Evolutionary conservation across 805 yeast species (phyloP).

Genomic region (Teunomyces aglyptinius): DNA sequence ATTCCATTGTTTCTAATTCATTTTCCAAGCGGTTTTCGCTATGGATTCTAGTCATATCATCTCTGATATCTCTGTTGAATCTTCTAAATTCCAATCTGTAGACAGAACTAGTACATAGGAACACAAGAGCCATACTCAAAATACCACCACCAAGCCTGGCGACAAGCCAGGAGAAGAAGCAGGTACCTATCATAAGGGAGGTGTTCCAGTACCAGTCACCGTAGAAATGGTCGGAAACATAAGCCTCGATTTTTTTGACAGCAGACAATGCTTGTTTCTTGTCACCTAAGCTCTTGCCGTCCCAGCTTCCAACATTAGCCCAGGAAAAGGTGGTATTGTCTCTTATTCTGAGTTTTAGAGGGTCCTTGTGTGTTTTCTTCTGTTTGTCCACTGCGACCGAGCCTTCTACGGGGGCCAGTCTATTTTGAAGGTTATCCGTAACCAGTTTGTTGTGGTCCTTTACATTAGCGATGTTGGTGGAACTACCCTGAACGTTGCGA

Average conservation of each 20-base stretch:
- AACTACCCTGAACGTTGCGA: background rate
- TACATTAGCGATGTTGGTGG: constrained; percentile 9
- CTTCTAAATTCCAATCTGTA: constrained; percentile 74
- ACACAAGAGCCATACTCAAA: constrained; percentile 58
- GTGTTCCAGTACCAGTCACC: constrained; percentile 75
- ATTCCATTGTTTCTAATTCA: constrained; percentile 70
- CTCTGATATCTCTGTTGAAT: constrained; percentile 70
- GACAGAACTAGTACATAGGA: constrained; percentile 61
- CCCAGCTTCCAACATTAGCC: constrained; percentile 42
- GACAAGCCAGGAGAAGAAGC: constrained; percentile 67
- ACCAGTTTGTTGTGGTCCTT: constrained; percentile 14
- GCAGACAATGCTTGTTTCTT: constrained; percentile 23
- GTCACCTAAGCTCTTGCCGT: constrained; percentile 16
- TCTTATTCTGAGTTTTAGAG: constrained; percentile 18
- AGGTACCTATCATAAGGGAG: constrained; percentile 62
- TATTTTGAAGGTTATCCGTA: constrained; percentile 9
- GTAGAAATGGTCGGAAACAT: constrained; percentile 64
- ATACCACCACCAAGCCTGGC: constrained; percentile 66
- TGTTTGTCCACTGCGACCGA: constrained; percentile 3
- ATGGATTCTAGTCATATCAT: constrained; percentile 66
- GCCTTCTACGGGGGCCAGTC: constrained; percentile 17
- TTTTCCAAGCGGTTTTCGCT: constrained; percentile 64
- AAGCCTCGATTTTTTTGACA: constrained; percentile 48
- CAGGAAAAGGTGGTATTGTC: constrained; percentile 39
- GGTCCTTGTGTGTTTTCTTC: constrained; percentile 6